Conservation (phyloP, 805 yeast genomes). For the Nadsonia fulvescens region DNA sequence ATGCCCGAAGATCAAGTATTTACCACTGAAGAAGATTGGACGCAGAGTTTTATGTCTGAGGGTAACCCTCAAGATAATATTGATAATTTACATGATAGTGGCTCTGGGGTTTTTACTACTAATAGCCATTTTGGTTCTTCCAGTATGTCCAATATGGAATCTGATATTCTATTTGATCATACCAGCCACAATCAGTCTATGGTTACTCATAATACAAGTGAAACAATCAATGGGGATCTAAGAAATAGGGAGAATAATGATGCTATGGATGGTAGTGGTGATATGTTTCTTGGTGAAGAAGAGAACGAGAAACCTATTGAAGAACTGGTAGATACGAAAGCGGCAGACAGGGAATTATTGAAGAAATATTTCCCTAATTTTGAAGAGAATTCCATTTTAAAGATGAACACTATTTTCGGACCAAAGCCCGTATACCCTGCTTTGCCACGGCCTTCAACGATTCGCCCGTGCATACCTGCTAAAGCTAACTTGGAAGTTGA, state of each 20-base stretch:
- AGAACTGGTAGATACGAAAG: neutral
- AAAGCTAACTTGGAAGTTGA: conserved; percentile 43
- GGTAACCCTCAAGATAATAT: too few relatives aligned
- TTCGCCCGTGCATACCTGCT: conserved; percentile 28
- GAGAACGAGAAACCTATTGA: neutral
- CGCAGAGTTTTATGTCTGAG: too few relatives aligned
- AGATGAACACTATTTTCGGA: conserved; percentile 47
- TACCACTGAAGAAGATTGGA: too few relatives aligned
- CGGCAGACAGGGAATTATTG: conserved; percentile 13
- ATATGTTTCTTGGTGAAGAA: too few relatives aligned
- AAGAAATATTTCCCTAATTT: conserved; percentile 43
- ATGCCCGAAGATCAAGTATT: too few relatives aligned
- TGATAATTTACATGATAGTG: too few relatives aligned
- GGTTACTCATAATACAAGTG: too few relatives aligned
- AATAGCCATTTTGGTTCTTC: too few relatives aligned
- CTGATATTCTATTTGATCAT: too few relatives aligned
- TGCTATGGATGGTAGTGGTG: neutral
- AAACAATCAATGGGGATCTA: conserved; percentile 1
- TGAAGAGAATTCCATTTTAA: conserved; percentile 33
- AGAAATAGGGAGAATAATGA: conserved; percentile 1
- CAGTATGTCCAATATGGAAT: too few relatives aligned
- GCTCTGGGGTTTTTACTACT: too few relatives aligned
- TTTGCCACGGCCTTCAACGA: conserved; percentile 29
- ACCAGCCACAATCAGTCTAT: too few relatives aligned
- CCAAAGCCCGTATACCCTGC: conserved; percentile 40